Evolutionary conservation across 768 basidiomycete species (phyloP).

Genomic region (Pleurotus platypus): DNA sequence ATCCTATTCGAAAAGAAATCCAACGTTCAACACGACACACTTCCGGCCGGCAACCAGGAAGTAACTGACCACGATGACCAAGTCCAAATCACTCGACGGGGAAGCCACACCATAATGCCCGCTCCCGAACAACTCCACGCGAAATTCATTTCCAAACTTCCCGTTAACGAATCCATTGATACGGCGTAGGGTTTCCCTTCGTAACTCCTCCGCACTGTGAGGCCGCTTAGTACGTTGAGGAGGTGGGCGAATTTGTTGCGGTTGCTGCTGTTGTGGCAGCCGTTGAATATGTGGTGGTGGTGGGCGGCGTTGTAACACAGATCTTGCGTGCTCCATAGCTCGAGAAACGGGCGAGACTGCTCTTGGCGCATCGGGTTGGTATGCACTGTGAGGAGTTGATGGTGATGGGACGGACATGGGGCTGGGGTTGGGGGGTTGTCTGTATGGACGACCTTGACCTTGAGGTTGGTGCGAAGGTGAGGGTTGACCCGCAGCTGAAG

Average conservation of each 20-base stretch:
- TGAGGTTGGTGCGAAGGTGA: no score
- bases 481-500: no score
- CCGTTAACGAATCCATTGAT: conserved; percentile 10
- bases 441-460: no score
- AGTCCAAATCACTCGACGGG: conserved; percentile 17
- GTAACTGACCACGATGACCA: conserved; percentile 13
- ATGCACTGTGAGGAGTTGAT: no score
- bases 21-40: neutral
- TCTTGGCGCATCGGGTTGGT: no score
- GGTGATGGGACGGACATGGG: no score
- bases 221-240: neutral
- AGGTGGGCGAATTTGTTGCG: neutral
- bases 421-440: no score
- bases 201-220: neutral
- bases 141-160: conserved; percentile 11
- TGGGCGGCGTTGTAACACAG: no score
- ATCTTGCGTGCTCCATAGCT: no score
- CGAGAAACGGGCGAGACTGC: no score
- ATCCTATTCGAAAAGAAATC: conserved; percentile 24
- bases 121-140: conserved; percentile 17
- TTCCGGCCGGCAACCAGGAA: neutral
- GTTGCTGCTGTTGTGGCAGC: no score
- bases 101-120: conserved; percentile 15
- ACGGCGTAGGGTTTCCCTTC: neutral
- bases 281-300: no score